Conservation (phyloP, 768 basidiomycete species). For the Trametopsis cervina region DNA sequence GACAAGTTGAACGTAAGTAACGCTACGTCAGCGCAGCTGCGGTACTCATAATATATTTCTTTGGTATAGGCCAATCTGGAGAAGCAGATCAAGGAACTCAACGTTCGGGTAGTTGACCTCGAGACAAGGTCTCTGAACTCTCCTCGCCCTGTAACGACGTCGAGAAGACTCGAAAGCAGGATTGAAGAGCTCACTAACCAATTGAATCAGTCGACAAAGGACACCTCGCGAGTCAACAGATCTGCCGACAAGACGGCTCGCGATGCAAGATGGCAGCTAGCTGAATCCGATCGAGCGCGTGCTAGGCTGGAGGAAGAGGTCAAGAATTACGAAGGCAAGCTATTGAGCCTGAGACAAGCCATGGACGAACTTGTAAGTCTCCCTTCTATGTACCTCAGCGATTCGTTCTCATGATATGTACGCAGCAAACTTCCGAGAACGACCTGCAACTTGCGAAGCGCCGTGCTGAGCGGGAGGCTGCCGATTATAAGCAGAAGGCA, state of each 20-base stretch:
- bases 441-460: constrained; percentile 66
- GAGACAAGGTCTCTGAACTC: constrained; percentile 72
- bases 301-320: constrained; percentile 60
- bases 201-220: constrained; percentile 44
- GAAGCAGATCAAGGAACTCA: constrained; percentile 80
- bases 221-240: constrained; percentile 31
- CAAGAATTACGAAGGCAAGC: constrained; percentile 49
- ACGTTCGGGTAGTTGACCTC: constrained; percentile 75
- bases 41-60: constrained; percentile 3
- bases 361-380: constrained; percentile 57
- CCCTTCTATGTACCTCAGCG: too few species aligned
- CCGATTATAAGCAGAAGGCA: constrained; percentile 63
- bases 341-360: constrained; percentile 46
- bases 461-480: constrained; percentile 69
- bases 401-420: too few species aligned
- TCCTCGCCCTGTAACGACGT: constrained; percentile 47
- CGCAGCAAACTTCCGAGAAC: constrained; percentile 64
- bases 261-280: constrained; percentile 47
- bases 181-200: constrained; percentile 68
- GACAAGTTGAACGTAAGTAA: constrained; percentile 66
- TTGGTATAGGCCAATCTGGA: constrained; percentile 63
- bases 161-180: constrained; percentile 58
- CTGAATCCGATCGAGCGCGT: constrained; percentile 58
- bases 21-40: background rate
- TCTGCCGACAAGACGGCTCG: constrained; percentile 41